These are phyloP conservation scores for Trichoderma aggressivum DNA, from an alignment of 2,329 filamentous ascomycete genomes.

Conservation along the genomic window DNA sequence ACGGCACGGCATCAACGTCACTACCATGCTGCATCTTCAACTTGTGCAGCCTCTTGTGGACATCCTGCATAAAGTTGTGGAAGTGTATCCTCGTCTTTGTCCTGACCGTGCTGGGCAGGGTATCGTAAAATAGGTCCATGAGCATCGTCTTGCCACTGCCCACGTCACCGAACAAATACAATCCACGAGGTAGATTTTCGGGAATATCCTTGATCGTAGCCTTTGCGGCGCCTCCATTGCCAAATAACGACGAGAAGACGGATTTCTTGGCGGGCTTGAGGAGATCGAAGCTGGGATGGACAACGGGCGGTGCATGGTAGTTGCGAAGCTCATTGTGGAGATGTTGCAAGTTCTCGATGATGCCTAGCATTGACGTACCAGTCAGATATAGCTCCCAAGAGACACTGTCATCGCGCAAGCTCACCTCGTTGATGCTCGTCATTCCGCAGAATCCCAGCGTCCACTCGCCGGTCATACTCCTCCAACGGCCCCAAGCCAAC, in stretches of 20 bases:
- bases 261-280: conserved; percentile 54
- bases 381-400: background rate
- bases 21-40: conserved; percentile 87
- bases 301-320: conserved; percentile 71
- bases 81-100: conserved; percentile 94
- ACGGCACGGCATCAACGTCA: conserved; percentile 85
- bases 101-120: conserved; percentile 72
- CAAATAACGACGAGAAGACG: conserved; percentile 61
- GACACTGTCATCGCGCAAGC: background rate
- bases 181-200: conserved; percentile 72
- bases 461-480: conserved; percentile 84
- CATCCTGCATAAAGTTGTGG: conserved; percentile 99
- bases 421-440: conserved; percentile 87
- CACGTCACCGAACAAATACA: conserved; percentile 96
- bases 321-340: conserved; percentile 76
- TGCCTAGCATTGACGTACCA: conserved; percentile 50
- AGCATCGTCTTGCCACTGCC: conserved; percentile 99
- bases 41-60: conserved; percentile 84
- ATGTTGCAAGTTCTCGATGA: conserved; percentile 85
- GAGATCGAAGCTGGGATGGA: conserved; percentile 74
- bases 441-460: conserved; percentile 69
- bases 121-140: conserved; percentile 98
- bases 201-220: conserved; percentile 55
- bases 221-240: conserved; percentile 40
- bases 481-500: conserved; percentile 66